A percentile compares a stretch with the other conserved stretches of the same genome.
These are phyloP conservation scores for Kandelia obovata DNA, from an alignment of 345 rosid species.

Conservation along the genomic window DNA sequence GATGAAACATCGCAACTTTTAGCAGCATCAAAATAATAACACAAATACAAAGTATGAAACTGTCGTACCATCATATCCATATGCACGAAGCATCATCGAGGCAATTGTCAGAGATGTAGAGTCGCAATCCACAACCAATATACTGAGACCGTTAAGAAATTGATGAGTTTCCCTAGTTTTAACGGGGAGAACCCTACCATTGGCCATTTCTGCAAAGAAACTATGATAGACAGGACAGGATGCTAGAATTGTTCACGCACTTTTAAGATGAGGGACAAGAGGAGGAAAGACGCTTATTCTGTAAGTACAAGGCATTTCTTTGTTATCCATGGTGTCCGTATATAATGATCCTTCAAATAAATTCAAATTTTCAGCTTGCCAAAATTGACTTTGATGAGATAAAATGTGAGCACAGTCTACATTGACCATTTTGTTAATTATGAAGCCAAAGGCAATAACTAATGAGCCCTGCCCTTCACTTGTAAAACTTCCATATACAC, in stretches of 20 bases:
- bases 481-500: slow-evolving; percentile 5
- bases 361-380: neutral
- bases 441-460: slow-evolving; percentile 1
- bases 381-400: too few relatives aligned
- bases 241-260: too few relatives aligned
- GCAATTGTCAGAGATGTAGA: slow-evolving; percentile 33
- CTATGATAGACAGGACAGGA: neutral
- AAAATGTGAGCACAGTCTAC: neutral
- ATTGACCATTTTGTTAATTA: neutral
- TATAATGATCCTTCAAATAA: neutral
- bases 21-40: neutral
- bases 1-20: too few relatives aligned
- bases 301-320: neutral
- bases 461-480: slow-evolving; percentile 3
- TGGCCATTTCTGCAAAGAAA: slow-evolving; percentile 21
- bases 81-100: slow-evolving; percentile 35
- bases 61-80: slow-evolving; percentile 43
- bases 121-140: slow-evolving; percentile 46
- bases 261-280: neutral
- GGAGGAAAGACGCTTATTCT: neutral
- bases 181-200: slow-evolving; percentile 17
- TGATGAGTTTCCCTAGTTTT: slow-evolving; percentile 11
- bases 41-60: neutral
- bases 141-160: slow-evolving; percentile 10
- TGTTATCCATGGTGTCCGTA: neutral